Evolutionary conservation across 257 asterid species (phyloP), one percentile per base, ranked within the genome.

Genomic region (Ophiorrhiza pumila): DNA sequence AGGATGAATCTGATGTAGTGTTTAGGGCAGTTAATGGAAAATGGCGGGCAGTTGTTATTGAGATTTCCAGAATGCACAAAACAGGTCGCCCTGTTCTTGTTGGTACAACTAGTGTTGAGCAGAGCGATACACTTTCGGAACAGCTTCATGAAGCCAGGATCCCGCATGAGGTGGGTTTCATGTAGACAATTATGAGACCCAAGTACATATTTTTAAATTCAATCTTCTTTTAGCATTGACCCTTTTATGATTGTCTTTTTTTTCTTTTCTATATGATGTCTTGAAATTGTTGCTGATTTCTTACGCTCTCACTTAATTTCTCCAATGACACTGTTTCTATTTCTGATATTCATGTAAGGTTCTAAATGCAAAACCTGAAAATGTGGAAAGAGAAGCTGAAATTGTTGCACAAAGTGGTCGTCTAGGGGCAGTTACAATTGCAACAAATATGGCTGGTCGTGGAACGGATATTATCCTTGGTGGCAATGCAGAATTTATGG

Each of bases 371-470:
- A 95, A 95, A 86, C 99, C 99, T 76, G 99, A 95, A 83, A 95
- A 95, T 80, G 99, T 95, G 87, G 99, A 95, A 83, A 84, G 99
- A 84, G 99, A 95, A 86, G 99, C 99, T 81, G 99, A 95, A 88
- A 95, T 95, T 87, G 97, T 95, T 80, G 97, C 98, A 78, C 99
- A 95, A 79, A 95, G 99, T 83, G 99, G 99, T 74, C 97, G 99
- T 73, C 87, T 89, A 69, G 98, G 99, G 79, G 96, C 96, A 31
- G 98, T 95, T 76, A 95, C 99, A 71, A 95, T 95, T 81, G 99
- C 99, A 58, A 95, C 99, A 69, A 95, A 95, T 84, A 91, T 95
- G 99, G 99, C 99, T 69, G 99, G 99, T 69, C 98, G 99, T 78
- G 99, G 99, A 32, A 95, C 99, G 14, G 99, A 95, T 85, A 95